phyloP scores from a whole-genome alignment of 495 filamentous ascomycete species.

The Saxophila tyrrhenica region DNA sequence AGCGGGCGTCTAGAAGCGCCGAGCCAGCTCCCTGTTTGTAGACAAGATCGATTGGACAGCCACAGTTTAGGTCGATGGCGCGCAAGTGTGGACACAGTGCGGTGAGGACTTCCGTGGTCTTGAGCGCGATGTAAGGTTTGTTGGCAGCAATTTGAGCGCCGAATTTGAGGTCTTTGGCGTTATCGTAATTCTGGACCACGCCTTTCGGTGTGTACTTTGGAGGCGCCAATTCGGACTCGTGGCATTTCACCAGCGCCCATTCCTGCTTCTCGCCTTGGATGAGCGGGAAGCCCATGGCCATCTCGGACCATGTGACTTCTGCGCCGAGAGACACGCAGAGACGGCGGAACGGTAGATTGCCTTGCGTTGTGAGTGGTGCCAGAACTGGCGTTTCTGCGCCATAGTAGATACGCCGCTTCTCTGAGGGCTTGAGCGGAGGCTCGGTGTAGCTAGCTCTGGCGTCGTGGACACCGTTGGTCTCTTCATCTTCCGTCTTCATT shows the following conservation, averaged over 20 bases:
- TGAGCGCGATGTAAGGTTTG: conserved; percentile 76
- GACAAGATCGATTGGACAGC: conserved; percentile 90
- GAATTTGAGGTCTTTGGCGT: conserved; percentile 72
- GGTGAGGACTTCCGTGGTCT: conserved; percentile 71
- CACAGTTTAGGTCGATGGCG: conserved; percentile 89
- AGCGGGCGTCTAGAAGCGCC: conserved; percentile 74
- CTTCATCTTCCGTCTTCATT: conserved; percentile 1
- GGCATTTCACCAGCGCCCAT: conserved; percentile 88
- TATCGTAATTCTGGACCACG: conserved; percentile 62
- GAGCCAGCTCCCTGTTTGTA: conserved; percentile 80
- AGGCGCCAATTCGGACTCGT: conserved; percentile 63
- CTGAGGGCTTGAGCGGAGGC: conserved; percentile 75
- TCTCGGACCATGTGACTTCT: conserved; percentile 92
- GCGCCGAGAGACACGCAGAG: conserved; percentile 85
- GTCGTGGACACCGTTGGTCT: conserved; percentile 39
- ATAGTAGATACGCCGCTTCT: conserved; percentile 88
- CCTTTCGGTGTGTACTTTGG: conserved; percentile 44
- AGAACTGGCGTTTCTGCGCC: conserved; percentile 83
- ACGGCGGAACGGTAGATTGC: conserved; percentile 91
- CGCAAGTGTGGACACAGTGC: conserved; percentile 66
- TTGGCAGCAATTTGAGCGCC: conserved; percentile 85
- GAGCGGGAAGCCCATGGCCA: conserved; percentile 86
- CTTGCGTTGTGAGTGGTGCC: conserved; percentile 84
- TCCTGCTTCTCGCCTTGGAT: conserved; percentile 85
- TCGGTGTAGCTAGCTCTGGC: conserved; percentile 69